phyloP scores from a whole-genome alignment of 306 rosid species.

The Begonia loranthoides region DNA sequence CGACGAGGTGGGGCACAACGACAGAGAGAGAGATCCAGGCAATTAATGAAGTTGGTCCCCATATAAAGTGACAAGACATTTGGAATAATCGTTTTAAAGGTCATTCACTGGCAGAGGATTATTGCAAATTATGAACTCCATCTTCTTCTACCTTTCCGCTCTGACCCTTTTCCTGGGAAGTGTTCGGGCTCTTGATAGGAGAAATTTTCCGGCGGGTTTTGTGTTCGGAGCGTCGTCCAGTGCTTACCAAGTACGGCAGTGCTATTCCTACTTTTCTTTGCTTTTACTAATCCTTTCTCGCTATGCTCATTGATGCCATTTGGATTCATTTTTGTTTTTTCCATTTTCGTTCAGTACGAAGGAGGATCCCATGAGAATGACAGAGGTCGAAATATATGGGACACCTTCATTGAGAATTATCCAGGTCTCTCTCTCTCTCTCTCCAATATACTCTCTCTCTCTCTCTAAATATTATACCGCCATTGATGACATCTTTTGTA shows the following conservation, averaged over 20 bases:
- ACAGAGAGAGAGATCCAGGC: no score
- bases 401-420: not conserved
- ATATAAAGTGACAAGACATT: no score
- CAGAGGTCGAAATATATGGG: conserved; percentile 5
- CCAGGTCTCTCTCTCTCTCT: conserved; percentile 9
- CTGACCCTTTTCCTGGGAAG: not conserved
- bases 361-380: not conserved
- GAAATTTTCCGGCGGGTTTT: conserved; percentile 6
- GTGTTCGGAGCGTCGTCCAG: conserved; percentile 7
- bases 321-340: not conserved
- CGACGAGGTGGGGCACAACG: no score
- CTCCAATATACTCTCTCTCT: not conserved
- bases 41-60: no score
- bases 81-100: no score
- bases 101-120: no score
- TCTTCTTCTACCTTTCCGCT: not conserved
- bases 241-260: not conserved
- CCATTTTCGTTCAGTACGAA: not conserved
- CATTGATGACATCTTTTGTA: no score
- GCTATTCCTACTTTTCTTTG: not conserved
- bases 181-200: conserved; percentile 1
- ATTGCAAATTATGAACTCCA: not conserved
- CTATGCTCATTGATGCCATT: not conserved
- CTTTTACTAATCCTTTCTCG: not conserved
- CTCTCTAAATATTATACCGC: no score